Evolutionary conservation across 768 basidiomycete genomes (phyloP).

Genomic region (Tulasnella sp.): DNA sequence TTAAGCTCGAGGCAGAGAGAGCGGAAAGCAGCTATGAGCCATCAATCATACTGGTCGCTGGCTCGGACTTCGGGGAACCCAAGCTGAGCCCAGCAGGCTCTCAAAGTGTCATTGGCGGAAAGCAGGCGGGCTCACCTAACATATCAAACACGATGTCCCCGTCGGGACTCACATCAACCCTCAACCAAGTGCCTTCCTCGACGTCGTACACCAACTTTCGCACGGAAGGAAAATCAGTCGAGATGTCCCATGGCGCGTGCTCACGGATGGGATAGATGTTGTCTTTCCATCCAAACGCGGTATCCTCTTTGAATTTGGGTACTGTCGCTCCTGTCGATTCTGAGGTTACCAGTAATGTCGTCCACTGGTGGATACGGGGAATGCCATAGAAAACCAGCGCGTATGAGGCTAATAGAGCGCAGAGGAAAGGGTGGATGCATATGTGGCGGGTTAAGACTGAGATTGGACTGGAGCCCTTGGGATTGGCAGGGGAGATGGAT

Average conservation of each 20-base stretch:
- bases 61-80: too few relatives aligned
- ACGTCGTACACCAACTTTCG: constrained; percentile 58
- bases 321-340: neutral
- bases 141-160: constrained; percentile 14
- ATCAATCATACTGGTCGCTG: too few relatives aligned
- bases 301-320: constrained; percentile 21
- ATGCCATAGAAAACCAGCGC: neutral
- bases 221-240: constrained; percentile 60
- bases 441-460: too few relatives aligned
- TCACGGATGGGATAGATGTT: constrained; percentile 47
- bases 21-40: too few relatives aligned
- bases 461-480: too few relatives aligned
- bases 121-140: constrained; percentile 28
- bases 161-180: constrained; percentile 36
- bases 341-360: neutral
- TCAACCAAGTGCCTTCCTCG: constrained; percentile 62
- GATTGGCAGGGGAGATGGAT: too few relatives aligned
- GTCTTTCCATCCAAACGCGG: constrained; percentile 37
- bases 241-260: constrained; percentile 54
- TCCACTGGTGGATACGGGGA: neutral
- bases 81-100: too few relatives aligned
- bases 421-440: too few relatives aligned
- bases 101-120: too few relatives aligned
- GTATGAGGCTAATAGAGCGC: too few relatives aligned
- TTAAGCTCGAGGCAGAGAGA: too few relatives aligned